phyloP scores from a whole-genome alignment of 495 filamentous ascomycete species.

The Tuber magnatum region DNA sequence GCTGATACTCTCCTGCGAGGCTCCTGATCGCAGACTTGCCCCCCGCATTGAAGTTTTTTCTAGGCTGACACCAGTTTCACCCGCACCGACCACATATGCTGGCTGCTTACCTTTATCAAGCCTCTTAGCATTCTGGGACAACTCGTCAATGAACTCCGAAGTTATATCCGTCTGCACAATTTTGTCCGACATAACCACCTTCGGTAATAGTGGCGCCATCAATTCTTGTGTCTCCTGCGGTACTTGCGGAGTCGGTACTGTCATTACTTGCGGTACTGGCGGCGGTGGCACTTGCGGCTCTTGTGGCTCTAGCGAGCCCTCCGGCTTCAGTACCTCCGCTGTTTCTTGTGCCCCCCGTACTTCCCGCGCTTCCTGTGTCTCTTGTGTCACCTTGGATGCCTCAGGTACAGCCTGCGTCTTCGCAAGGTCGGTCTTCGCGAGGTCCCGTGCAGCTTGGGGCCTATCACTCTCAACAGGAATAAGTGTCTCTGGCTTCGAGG shows the following conservation, averaged over 20 bases:
- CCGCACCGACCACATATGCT: constrained; percentile 21
- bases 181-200: constrained; percentile 52
- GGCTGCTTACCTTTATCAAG: constrained; percentile 29
- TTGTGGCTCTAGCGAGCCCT: not conserved
- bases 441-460: not conserved
- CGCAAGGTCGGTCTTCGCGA: not conserved
- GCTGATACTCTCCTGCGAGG: constrained; percentile 38
- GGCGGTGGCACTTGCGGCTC: not conserved
- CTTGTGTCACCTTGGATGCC: not conserved
- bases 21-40: constrained; percentile 37
- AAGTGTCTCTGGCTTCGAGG: constrained; percentile 36
- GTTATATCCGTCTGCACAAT: constrained; percentile 68
- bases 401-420: not conserved
- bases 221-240: not conserved
- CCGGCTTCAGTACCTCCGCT: too few relatives aligned
- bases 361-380: not conserved
- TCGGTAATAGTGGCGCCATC: constrained; percentile 17
- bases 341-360: too few relatives aligned
- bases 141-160: constrained; percentile 61
- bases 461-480: not conserved
- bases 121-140: constrained; percentile 19
- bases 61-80: constrained; percentile 22
- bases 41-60: constrained; percentile 33
- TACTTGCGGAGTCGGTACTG: too few relatives aligned
- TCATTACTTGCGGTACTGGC: not conserved